phyloP scores from a whole-genome alignment of 2,329 filamentous ascomycete genomes.

The Colletotrichum chlorophyti region DNA sequence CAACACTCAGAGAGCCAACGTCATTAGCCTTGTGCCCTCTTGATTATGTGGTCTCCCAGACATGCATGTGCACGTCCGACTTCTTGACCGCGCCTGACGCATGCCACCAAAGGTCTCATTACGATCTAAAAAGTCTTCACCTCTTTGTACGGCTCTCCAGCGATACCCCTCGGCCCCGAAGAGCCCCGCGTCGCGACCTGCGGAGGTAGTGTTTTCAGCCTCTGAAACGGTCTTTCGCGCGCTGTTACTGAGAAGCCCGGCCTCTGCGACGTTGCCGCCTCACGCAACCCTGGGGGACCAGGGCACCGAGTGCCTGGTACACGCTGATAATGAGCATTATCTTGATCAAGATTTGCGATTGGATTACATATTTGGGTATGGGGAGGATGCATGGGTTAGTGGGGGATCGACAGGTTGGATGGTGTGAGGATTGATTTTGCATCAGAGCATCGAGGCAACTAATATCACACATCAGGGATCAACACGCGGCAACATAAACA shows the following conservation, averaged over 20 bases:
- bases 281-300: background rate
- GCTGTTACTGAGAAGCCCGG: background rate
- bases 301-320: background rate
- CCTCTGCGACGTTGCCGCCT: background rate
- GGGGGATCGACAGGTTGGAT: conserved; percentile 1
- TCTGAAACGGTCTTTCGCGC: conserved; percentile 14
- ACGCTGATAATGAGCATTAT: background rate
- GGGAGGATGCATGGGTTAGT: conserved; percentile 8
- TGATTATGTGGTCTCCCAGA: no score
- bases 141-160: background rate
- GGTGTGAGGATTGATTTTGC: background rate
- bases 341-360: background rate
- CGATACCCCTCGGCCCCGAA: background rate
- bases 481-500: background rate
- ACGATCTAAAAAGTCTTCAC: background rate
- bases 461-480: background rate
- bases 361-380: conserved; percentile 12
- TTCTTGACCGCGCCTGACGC: no score
- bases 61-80: no score
- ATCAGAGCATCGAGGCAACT: background rate
- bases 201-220: conserved; percentile 14
- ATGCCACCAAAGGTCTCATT: no score
- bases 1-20: no score
- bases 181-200: conserved; percentile 10
- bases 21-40: no score